These are phyloP conservation scores for Yarrowia alimentaria DNA, from an alignment of 805 yeast genomes.

Conservation along the genomic window DNA sequence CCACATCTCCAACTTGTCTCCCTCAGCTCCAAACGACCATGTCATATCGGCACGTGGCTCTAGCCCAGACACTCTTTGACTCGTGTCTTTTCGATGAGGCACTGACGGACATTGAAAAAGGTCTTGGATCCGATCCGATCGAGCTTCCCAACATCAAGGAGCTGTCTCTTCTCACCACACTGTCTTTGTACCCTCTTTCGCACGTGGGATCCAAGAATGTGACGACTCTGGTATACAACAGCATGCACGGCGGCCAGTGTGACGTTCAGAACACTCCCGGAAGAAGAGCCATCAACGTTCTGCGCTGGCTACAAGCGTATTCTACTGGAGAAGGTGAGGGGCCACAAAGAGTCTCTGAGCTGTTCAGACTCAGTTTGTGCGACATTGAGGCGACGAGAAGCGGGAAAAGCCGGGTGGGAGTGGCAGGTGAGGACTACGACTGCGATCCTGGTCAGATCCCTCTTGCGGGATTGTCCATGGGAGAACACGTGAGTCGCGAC, in stretches of 20 bases:
- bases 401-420: too few relatives aligned
- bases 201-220: conserved; percentile 9
- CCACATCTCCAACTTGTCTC: too few relatives aligned
- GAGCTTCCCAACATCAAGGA: background rate
- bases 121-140: background rate
- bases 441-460: too few relatives aligned
- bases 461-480: too few relatives aligned
- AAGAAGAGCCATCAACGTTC: background rate
- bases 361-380: too few relatives aligned
- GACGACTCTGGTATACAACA: background rate
- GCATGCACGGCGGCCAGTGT: background rate
- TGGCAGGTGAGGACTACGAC: too few relatives aligned
- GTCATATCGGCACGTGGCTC: background rate
- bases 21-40: too few relatives aligned
- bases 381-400: too few relatives aligned
- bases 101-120: background rate
- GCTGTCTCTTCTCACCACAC: conserved; percentile 2
- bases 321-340: background rate
- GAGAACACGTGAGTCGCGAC: too few relatives aligned
- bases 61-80: background rate
- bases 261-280: conserved; percentile 14
- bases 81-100: conserved; percentile 20
- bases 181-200: conserved; percentile 11
- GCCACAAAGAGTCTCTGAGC: background rate
- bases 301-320: background rate